Percentiles rank a stretch among this genome's conserved stretches.
phyloP scores from a whole-genome alignment of 2,329 filamentous ascomycete species.

The Zalaria sp. region DNA sequence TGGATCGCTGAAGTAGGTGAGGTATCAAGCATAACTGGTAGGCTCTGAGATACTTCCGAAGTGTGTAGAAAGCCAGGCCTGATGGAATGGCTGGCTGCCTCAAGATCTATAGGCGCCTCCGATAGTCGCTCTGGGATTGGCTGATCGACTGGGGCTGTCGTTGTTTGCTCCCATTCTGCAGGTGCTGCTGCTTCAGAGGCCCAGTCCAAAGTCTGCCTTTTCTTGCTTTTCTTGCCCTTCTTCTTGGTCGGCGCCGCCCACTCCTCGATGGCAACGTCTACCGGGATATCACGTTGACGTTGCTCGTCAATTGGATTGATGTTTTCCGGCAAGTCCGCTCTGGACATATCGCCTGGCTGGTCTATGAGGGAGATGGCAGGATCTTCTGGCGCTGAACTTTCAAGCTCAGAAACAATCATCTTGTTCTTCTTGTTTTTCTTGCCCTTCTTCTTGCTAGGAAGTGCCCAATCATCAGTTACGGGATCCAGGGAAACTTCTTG shows the following conservation, averaged over 20 bases:
- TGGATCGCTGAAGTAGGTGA: neutral
- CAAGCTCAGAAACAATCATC: too few species aligned
- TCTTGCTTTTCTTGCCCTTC: constrained; percentile 15
- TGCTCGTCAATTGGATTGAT: too few species aligned
- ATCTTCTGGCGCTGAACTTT: too few species aligned
- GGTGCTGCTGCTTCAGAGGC: too few species aligned
- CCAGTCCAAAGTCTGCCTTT: neutral
- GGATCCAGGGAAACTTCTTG: too few species aligned
- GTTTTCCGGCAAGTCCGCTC: too few species aligned
- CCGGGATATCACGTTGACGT: too few species aligned
- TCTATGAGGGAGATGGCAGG: too few species aligned
- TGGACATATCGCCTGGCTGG: too few species aligned
- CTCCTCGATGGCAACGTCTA: neutral
- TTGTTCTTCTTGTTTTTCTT: constrained; percentile 11
- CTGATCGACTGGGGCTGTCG: too few species aligned
- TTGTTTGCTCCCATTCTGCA: too few species aligned
- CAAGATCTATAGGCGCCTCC: constrained; percentile 1
- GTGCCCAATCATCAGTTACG: constrained; percentile 2
- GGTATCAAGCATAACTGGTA: constrained; percentile 9
- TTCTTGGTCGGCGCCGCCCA: constrained; percentile 18
- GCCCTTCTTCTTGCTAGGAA: constrained; percentile 20
- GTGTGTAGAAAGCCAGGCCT: constrained; percentile 9
- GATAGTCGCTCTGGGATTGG: neutral
- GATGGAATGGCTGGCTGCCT: constrained; percentile 1
- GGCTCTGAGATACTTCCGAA: constrained; percentile 12